Base-by-base conservation (phyloP, 805 yeast species). In the Monosporozyma aerobia region DNA sequence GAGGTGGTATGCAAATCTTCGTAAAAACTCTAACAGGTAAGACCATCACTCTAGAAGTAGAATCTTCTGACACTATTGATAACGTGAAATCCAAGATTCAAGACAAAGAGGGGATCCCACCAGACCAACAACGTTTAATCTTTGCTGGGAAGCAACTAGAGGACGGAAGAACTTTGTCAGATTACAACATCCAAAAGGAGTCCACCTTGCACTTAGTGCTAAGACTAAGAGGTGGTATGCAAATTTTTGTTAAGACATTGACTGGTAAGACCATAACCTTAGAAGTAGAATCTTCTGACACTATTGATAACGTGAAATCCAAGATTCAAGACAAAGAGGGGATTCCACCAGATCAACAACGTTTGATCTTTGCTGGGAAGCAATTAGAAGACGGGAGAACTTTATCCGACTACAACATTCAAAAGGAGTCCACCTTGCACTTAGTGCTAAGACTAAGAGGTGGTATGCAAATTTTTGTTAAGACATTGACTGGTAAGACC, bases 221-320 rank as follows among this genome's bases (percentile, higher is more conserved):
- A 56, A 85, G 95, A 79, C 79, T 87, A 69, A 83, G 95, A 79
- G 95, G 95, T 53, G 90, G 71, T 62, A 84, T 85, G 90, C 90
- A 86, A 78, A 89, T 90, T 75, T 90, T 90, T 78, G 97, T 92
- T 73, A 90, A 92, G 80, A 90, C 97, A 73, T 81, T 92, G 71
- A 90, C 97, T 63, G 97, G 97, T 76, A 90, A 90, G 85, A 84
- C 97, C 71, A 90, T 92, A 77, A 89, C 96, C 59, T 78, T 87
- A 56, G 96, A 90, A 77, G 96, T 88, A 57, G 96, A 89, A 75
- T 88, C 97, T 52, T 87, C 95, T 47, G 97, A 89, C 77, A 88
- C 96, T 54, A 88, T 90, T 67, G 96, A 89, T 76, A 87, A 87
- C 62, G 96, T 90, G 69, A 89, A 87, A 76, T 78, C 90, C 57